A percentile compares a stretch with the other conserved stretches of the same genome.
phyloP scores from a whole-genome alignment of 495 filamentous ascomycete species.

The Mytilinidion resinicola region DNA sequence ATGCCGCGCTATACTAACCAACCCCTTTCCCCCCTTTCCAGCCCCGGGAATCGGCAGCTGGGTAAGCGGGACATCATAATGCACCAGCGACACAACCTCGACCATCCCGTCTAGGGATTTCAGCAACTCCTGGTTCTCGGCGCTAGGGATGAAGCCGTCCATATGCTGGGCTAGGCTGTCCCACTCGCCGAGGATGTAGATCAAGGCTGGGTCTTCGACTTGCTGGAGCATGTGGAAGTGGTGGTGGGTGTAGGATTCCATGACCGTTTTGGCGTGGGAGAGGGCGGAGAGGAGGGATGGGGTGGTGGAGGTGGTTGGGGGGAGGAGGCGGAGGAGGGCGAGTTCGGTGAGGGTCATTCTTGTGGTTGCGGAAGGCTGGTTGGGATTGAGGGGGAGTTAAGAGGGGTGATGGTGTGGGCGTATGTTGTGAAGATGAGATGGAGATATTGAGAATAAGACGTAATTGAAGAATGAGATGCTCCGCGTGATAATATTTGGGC shows the following conservation, averaged over 20 bases:
- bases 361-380: neutral
- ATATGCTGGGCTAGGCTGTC: constrained; percentile 11
- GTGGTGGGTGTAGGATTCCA: constrained; percentile 11
- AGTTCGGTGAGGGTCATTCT: constrained; percentile 18
- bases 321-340: constrained; percentile 17
- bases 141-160: constrained; percentile 9
- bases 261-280: constrained; percentile 1
- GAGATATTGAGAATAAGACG: too few species aligned
- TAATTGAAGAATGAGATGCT: too few species aligned
- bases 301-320: constrained; percentile 1
- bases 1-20: constrained; percentile 40
- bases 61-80: constrained; percentile 26
- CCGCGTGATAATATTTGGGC: too few species aligned
- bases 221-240: constrained; percentile 22
- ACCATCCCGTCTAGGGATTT: constrained; percentile 40
- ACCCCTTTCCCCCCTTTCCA: constrained; percentile 33
- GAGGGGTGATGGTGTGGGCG: too few species aligned
- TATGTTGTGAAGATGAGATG: too few species aligned
- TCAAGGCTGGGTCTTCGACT: constrained; percentile 10
- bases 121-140: constrained; percentile 39
- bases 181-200: constrained; percentile 27
- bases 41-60: constrained; percentile 20
- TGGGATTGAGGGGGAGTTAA: too few species aligned
- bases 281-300: constrained; percentile 7
- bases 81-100: constrained; percentile 38